A percentile compares a stretch with the other conserved stretches of the same genome.
These are phyloP conservation scores for Lupinus albus DNA, from an alignment of 306 rosid species.

Conservation along the genomic window DNA sequence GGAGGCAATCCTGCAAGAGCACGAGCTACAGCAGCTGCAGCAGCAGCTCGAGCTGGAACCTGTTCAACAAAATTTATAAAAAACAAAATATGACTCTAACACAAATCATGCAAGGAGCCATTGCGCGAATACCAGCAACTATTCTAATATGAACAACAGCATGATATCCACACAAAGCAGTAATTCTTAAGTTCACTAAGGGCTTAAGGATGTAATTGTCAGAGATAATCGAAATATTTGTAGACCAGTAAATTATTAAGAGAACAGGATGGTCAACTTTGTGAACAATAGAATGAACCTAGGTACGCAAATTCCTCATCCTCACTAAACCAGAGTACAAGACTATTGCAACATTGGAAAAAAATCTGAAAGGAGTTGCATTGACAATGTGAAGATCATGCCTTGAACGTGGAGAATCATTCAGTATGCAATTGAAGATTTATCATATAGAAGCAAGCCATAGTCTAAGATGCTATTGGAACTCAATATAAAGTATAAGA, in stretches of 20 bases:
- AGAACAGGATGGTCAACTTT: too few relatives aligned
- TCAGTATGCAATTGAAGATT: constrained; percentile 11
- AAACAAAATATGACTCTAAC: constrained; percentile 37
- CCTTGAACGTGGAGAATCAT: constrained; percentile 14
- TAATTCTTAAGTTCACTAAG: too few relatives aligned
- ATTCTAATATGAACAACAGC: background rate
- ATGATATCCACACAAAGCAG: too few relatives aligned
- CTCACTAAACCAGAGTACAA: too few relatives aligned
- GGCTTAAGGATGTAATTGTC: too few relatives aligned
- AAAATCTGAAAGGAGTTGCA: too few relatives aligned
- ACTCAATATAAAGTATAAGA: constrained; percentile 25
- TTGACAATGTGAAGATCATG: background rate
- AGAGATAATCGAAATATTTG: too few relatives aligned
- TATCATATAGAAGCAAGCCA: constrained; percentile 25
- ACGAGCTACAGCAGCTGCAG: constrained; percentile 98
- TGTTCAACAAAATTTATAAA: constrained; percentile 47
- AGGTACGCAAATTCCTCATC: too few relatives aligned
- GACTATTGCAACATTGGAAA: too few relatives aligned
- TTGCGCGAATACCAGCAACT: constrained; percentile 11
- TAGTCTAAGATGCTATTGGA: constrained; percentile 20
- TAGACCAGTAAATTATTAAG: too few relatives aligned
- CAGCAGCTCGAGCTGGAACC: constrained; percentile 97
- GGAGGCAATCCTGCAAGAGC: constrained; percentile 97
- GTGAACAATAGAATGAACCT: too few relatives aligned
- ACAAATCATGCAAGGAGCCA: constrained; percentile 18